Base-by-base conservation (phyloP, 768 basidiomycete species). In the Tricholoma terreum region DNA sequence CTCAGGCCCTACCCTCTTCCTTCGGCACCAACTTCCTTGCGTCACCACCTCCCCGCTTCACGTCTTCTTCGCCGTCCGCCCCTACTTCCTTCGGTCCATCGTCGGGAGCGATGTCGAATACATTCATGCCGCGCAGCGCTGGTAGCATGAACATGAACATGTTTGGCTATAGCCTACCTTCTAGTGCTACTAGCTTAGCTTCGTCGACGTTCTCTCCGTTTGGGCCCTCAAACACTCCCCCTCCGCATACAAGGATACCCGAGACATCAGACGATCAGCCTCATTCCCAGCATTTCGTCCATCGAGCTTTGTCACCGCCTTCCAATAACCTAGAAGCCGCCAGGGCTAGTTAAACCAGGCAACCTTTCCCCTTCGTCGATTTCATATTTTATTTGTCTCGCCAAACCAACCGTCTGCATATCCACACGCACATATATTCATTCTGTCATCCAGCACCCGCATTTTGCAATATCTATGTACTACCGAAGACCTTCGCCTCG, bases 11-110 rank as follows among this genome's bases (percentile, higher is more conserved):
- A 7, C 11, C 27, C 46, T 30, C 64, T 61, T 40, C 54, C 65
- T 35, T 69, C 64, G 48, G 61, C 19, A 67, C 69, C 54, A 73
- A 68, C 58, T 73, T 73, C 55, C 68, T 79, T 56, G 72, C 74
- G 27, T 78, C 78, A n/a, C 59, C 79, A 45, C 79, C 80, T 17
- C 73, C 78, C 52, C 79, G 80, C 61, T 76, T 75, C 59, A 70
- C 72, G 45, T 71, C 75, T 33, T 75, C 77, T 38, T 71, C 75
- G 19, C 67, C 71, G 8, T 63, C 73, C 3, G 57, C 63, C 2
- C 62, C 64, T 17, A 43, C 38, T 51, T 57, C 63, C 33, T 74
- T 73, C 43, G 65, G 67, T 40, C 54, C 61, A 45, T 48, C 65
- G 34, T 60, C 67, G 50, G 63, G 65, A 46, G 63, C 70, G 50